phyloP scores from a whole-genome alignment of 805 yeast species.

The Kodamaea laetipori region DNA sequence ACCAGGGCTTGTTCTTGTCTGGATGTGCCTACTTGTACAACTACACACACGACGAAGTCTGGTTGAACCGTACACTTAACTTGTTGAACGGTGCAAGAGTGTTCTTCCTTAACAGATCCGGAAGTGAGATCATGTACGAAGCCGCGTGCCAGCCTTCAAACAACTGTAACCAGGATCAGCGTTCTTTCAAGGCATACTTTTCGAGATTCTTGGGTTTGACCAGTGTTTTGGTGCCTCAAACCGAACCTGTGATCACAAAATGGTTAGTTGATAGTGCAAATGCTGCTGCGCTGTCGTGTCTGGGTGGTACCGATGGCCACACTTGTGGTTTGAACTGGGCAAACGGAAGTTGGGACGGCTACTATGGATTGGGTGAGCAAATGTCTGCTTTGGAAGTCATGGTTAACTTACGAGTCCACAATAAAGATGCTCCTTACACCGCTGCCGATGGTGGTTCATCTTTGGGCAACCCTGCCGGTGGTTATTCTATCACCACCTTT shows the following conservation, averaged over 20 bases:
- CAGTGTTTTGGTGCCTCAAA: slow-evolving; percentile 66
- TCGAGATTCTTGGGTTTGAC: slow-evolving; percentile 75
- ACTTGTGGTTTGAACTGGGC: slow-evolving; percentile 81
- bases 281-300: slow-evolving; percentile 62
- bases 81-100: slow-evolving; percentile 57
- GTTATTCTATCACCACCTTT: slow-evolving; percentile 47
- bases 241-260: slow-evolving; percentile 47
- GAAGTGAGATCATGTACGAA: slow-evolving; percentile 62
- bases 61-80: slow-evolving; percentile 64
- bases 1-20: slow-evolving; percentile 74
- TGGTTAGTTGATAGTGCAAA: slow-evolving; percentile 44
- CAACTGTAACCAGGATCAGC: slow-evolving; percentile 81
- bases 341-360: slow-evolving; percentile 56
- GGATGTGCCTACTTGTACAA: slow-evolving; percentile 84
- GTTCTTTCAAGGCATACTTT: slow-evolving; percentile 88
- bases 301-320: slow-evolving; percentile 80
- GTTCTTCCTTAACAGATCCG: slow-evolving; percentile 44
- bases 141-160: slow-evolving; percentile 73
- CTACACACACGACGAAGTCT: slow-evolving; percentile 61
- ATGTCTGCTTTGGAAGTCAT: slow-evolving; percentile 72
- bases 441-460: slow-evolving; percentile 70
- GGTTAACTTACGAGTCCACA: slow-evolving; percentile 42
- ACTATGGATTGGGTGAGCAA: slow-evolving; percentile 78
- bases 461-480: slow-evolving; percentile 67
- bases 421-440: slow-evolving; percentile 61